Base-by-base conservation (phyloP, 176 grass and related monocot species). In the Themeda triandra region DNA sequence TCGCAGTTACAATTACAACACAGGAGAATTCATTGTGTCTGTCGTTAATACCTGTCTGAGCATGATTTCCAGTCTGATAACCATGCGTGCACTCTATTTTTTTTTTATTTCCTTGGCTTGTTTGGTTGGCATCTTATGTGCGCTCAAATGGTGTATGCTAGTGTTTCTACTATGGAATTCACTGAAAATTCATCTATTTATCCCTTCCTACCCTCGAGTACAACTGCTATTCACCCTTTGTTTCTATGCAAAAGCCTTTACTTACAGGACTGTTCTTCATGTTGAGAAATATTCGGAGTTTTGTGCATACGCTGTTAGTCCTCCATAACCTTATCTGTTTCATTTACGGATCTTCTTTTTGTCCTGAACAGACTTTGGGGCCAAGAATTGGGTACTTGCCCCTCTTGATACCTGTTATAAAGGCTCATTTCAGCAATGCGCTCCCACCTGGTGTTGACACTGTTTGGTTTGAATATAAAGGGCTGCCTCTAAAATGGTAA, bases 381-480 rank as follows among this genome's bases (percentile, higher is more conserved):
- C 82, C 86, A 60, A 89, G 96, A 62, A 89, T 99, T 36, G 96
- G 96, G 74, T 99, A 99, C 39, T 25, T 99, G 66, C 96, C 93
- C 58, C 74, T 99, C 32, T 75, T 99, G 58, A 76, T 94, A 82
- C 89, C 96, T 10, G 70, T 84, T 51, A 89, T 99, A 89, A 99
- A 96, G 85, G 91, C 93, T 82, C 93, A 99, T 89, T 99, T 99
- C 78, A 96, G 81, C 73, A 90, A 79, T 25, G 6, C 91, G 6
- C 93, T 99, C 75, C 96, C 96, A 45, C 93, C 93, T 37, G 96
- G 93, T 28, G 71, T 81, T 63, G 96, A 99, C 84, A 96, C 88
- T 79, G 73, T 99, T 69, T 99, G 96, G 96, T 99, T 99, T 82
- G 96, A 99, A 65, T 99, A 96, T 13, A 99, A 92, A 85, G 96